phyloP scores from a whole-genome alignment of 2,329 filamentous ascomycete genomes.

The Nigrospora sphaerica region DNA sequence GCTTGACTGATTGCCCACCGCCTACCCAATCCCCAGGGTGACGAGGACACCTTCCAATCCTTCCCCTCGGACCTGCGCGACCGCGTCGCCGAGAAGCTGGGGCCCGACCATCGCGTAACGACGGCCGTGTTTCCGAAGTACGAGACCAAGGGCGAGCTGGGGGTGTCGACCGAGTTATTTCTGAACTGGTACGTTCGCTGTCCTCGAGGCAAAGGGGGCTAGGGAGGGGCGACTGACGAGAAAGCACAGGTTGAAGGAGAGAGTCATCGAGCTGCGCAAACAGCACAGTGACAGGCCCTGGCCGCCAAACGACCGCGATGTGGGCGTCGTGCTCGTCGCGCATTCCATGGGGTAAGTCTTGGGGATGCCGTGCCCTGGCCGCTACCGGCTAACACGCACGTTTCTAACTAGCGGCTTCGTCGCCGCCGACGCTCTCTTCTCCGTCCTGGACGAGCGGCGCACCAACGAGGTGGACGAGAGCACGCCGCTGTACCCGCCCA shows the following conservation, averaged over 20 bases:
- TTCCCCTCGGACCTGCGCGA: conserved; percentile 59
- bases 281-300: conserved; percentile 63
- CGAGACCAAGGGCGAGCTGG: conserved; percentile 64
- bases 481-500: conserved; percentile 65
- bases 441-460: conserved; percentile 59
- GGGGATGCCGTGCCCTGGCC: too few relatives aligned
- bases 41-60: conserved; percentile 60
- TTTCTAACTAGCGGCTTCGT: conserved; percentile 58
- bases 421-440: conserved; percentile 72
- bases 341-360: conserved; percentile 66
- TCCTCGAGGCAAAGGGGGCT: too few relatives aligned
- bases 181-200: conserved; percentile 36
- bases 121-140: conserved; percentile 63
- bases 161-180: conserved; percentile 36
- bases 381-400: neutral
- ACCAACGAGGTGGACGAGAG: conserved; percentile 22
- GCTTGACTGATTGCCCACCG: neutral
- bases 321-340: conserved; percentile 71
- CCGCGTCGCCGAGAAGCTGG: conserved; percentile 47
- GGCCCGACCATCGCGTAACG: conserved; percentile 50
- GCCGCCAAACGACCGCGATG: conserved; percentile 72
- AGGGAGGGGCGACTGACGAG: neutral
- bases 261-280: conserved; percentile 71
- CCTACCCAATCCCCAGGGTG: conserved; percentile 40
- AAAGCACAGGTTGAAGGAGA: conserved; percentile 61